These are phyloP conservation scores for Carex scoparia DNA, from an alignment of 176 grass and related monocot species.

Conservation along the genomic window DNA sequence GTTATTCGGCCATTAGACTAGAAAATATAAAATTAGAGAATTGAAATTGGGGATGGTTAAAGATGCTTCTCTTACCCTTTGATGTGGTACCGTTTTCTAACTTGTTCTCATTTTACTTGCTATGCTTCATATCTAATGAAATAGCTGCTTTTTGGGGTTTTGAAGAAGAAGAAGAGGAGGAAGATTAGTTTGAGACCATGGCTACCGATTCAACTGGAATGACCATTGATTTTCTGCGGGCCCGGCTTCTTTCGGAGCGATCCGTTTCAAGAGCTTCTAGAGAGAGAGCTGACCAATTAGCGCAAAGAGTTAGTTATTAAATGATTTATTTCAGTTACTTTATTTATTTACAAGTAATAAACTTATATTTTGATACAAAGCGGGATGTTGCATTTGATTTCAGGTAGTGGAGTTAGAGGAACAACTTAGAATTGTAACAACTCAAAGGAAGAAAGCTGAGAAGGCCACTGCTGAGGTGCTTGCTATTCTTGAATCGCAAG, in stretches of 20 bases:
- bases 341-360: neutral
- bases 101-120: constrained; percentile 13
- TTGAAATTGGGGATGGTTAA: neutral
- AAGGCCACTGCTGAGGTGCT: constrained; percentile 55
- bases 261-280: constrained; percentile 75
- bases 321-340: constrained; percentile 1
- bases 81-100: constrained; percentile 1
- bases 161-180: constrained; percentile 18
- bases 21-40: neutral
- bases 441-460: constrained; percentile 69
- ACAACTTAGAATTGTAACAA: constrained; percentile 60
- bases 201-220: constrained; percentile 56
- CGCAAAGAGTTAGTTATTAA: constrained; percentile 50
- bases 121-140: constrained; percentile 26
- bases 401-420: constrained; percentile 92
- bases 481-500: constrained; percentile 51
- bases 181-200: constrained; percentile 32
- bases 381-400: neutral
- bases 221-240: constrained; percentile 95
- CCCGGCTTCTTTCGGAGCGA: constrained; percentile 89
- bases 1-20: neutral
- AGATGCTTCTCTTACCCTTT: neutral
- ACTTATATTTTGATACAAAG: neutral
- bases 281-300: constrained; percentile 74
- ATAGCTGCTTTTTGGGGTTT: constrained; percentile 20